These are phyloP conservation scores for Helianthus tuberosus DNA, from an alignment of 129 eudicot species.

Conservation along the genomic window DNA sequence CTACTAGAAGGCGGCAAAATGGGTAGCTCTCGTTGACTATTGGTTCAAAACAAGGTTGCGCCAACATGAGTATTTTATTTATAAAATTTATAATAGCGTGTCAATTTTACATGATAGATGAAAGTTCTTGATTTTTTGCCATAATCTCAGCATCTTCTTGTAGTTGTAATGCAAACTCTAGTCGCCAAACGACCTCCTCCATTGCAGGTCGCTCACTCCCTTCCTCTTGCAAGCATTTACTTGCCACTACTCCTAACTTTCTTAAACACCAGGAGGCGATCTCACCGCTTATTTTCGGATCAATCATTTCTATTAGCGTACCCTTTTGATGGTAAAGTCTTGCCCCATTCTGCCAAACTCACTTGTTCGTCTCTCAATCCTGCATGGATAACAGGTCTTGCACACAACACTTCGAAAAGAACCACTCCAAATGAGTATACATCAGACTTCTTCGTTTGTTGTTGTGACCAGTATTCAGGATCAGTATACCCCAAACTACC, in stretches of 20 bases:
- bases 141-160: no score
- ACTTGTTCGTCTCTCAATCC: slow-evolving; percentile 45
- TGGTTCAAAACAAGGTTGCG: no score
- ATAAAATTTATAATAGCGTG: no score
- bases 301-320: slow-evolving; percentile 38
- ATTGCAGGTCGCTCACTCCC: slow-evolving; percentile 55
- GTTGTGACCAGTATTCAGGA: slow-evolving; percentile 55
- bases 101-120: no score
- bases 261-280: slow-evolving; percentile 42
- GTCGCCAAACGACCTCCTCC: slow-evolving; percentile 60
- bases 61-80: no score
- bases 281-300: slow-evolving; percentile 48
- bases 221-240: slow-evolving; percentile 49
- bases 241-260: slow-evolving; percentile 44
- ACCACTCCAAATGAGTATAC: slow-evolving; percentile 71
- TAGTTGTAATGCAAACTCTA: slow-evolving; percentile 49
- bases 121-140: no score
- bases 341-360: slow-evolving; percentile 54
- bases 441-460: slow-evolving; percentile 57
- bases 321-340: slow-evolving; percentile 29
- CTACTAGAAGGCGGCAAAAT: no score
- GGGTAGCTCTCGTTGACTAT: no score
- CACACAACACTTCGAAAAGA: slow-evolving; percentile 58
- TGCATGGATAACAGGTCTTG: slow-evolving; percentile 45
- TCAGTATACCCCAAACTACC: slow-evolving; percentile 62